Conservation (phyloP, 1,284 basidiomycete species). For the Calocybe gambosa region DNA sequence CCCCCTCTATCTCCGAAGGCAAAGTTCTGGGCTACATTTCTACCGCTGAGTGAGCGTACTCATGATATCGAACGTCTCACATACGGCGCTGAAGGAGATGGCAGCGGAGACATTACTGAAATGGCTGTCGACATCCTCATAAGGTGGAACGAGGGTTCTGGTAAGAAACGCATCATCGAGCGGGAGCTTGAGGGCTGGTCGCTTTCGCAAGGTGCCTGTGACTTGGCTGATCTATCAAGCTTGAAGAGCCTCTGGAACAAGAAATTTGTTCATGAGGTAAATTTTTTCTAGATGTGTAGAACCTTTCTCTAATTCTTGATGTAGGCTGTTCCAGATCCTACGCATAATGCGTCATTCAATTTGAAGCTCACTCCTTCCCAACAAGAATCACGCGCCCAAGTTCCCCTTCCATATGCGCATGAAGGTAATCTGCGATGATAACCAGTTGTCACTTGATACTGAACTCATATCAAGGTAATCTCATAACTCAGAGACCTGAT, state of each 20-base stretch:
- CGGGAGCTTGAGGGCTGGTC: constrained; percentile 63
- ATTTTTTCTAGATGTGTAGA: not conserved
- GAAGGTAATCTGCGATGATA: constrained; percentile 45
- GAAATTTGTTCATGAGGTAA: constrained; percentile 38
- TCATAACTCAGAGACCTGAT: constrained; percentile 7
- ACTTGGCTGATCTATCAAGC: constrained; percentile 41
- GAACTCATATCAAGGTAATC: constrained; percentile 15
- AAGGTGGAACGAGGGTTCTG: constrained; percentile 35
- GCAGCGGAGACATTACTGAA: constrained; percentile 39
- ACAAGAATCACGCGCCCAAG: constrained; percentile 68
- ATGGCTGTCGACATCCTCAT: constrained; percentile 60
- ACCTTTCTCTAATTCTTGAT: not conserved
- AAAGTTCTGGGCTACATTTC: constrained; percentile 73
- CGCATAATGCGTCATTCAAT: constrained; percentile 76
- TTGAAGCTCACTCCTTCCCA: constrained; percentile 82
- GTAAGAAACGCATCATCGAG: constrained; percentile 48
- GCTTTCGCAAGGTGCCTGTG: constrained; percentile 30
- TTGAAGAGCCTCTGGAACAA: constrained; percentile 43
- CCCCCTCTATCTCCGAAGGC: constrained; percentile 54
- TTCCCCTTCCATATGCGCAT: constrained; percentile 84
- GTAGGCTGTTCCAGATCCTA: constrained; percentile 47
- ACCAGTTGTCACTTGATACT: not conserved
- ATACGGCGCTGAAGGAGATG: constrained; percentile 49
- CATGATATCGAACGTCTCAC: constrained; percentile 57
- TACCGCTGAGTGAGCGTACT: constrained; percentile 55